Base-by-base conservation (phyloP, 2,329 filamentous ascomycete genomes). In the Intubia oerlemansii region DNA sequence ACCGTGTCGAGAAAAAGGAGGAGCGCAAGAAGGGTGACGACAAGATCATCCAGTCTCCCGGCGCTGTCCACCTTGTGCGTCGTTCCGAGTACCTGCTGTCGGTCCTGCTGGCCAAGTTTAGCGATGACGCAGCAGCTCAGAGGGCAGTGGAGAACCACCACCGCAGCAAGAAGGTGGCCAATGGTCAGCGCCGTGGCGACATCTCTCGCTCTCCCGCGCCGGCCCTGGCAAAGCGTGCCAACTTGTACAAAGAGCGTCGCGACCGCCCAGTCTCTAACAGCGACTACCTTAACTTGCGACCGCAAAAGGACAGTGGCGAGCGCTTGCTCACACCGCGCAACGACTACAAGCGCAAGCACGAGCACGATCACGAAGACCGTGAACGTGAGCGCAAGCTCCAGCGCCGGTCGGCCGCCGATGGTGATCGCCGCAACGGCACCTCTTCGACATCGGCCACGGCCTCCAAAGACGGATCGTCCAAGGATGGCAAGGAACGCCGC, bases 1-100 rank as follows among this genome's bases (percentile, higher is more conserved):
- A 95, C 48, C 77, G 85, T n/a, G 85, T 95, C 12, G 88, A 91
- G 48, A 88, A 90, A 54, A 95, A 95, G 48, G 84, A 88, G 42
- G 82, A 93, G 49, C 75, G 88, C 20, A 77, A 61, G 43, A 80
- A 81, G 42, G 67, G 57, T 11, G 74, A 80, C 12, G 76, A 74
- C 32, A 82, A 80, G 42, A 72, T 74, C 36, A 78, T 79, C 20
- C 90, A 91, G 43, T 91, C 85, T 3, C 88, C 88, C 4, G 88
- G 88, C n/a, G 85, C 88, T 14, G 88, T 98, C 17, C 88, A 98
- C 46, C 69, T 98, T 25, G 85, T 95, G 30, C 80, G 88, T 27
- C 77, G 88, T 34, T 79, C 85, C 8, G 88, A 95, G 44, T 98
- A 98, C 45, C 64, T 98, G 10, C 62, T 98, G 23, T 92, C 82